Conservation (phyloP, 1,284 basidiomycete genomes). For the Heliocybe sulcata region DNA sequence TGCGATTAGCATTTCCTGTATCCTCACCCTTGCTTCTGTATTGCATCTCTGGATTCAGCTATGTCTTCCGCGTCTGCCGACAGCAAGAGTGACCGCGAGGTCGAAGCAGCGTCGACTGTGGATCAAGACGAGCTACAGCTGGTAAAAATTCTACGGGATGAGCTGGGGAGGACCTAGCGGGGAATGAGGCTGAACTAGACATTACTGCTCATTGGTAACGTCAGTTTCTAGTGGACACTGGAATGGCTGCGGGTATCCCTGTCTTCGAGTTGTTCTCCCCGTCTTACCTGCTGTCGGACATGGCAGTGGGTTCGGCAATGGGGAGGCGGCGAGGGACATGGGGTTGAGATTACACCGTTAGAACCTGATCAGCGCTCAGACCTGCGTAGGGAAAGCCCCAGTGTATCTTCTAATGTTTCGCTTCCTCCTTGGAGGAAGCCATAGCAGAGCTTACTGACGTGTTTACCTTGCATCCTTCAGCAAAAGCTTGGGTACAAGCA, state of each 20-base stretch:
- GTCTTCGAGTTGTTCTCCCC: constrained; percentile 19
- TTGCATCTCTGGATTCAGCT: not conserved
- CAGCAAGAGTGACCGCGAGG: constrained; percentile 11
- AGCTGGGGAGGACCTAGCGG: constrained; percentile 17
- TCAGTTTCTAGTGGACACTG: constrained; percentile 59
- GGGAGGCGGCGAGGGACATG: constrained; percentile 30
- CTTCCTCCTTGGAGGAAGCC: constrained; percentile 31
- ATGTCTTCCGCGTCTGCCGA: constrained; percentile 14
- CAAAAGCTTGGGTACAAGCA: constrained; percentile 76
- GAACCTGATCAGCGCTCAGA: constrained; percentile 94
- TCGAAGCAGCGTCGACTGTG: constrained; percentile 18
- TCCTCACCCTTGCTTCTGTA: constrained; percentile 7
- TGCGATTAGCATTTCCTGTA: constrained; percentile 6
- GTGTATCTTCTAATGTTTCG: constrained; percentile 46
- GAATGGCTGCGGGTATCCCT: constrained; percentile 86
- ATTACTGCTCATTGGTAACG: constrained; percentile 58
- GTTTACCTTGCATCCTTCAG: constrained; percentile 34
- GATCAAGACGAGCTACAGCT: constrained; percentile 55
- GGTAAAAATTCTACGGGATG: constrained; percentile 38
- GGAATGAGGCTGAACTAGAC: constrained; percentile 20
- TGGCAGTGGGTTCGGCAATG: constrained; percentile 11
- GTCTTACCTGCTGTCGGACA: constrained; percentile 18
- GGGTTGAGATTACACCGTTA: constrained; percentile 87
- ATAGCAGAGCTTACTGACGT: constrained; percentile 41
- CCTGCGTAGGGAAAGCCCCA: constrained; percentile 92